Evolutionary conservation across 1,284 basidiomycete genomes (phyloP).

Genomic region (Abortiporus biennis): DNA sequence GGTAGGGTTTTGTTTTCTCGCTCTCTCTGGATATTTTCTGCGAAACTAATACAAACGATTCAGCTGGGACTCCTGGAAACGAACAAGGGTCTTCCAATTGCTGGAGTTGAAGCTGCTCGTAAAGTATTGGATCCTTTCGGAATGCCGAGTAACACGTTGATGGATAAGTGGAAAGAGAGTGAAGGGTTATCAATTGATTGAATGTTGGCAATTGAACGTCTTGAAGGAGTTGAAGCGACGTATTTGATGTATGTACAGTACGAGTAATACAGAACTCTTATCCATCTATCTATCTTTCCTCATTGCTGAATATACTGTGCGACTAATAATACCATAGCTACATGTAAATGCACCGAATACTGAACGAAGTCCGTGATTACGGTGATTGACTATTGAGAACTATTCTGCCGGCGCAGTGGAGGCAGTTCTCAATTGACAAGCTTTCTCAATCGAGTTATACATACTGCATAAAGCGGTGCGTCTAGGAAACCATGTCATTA

Average conservation of each 20-base stretch:
- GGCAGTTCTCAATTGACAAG: no score
- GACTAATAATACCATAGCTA: no score
- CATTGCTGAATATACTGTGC: no score
- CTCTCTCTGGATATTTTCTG: not conserved
- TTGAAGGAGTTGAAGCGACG: conserved; percentile 1
- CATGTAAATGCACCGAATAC: no score
- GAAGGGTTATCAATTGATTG: conserved; percentile 29
- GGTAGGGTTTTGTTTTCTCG: conserved; percentile 14
- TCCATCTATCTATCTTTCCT: no score
- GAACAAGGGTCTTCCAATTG: conserved; percentile 28
- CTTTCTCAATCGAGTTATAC: no score
- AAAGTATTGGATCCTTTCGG: conserved; percentile 40
- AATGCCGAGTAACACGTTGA: conserved; percentile 32
- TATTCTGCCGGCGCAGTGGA: no score
- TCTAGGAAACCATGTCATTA: no score
- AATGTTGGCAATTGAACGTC: conserved; percentile 3
- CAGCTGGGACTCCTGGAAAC: conserved; percentile 33
- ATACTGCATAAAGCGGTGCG: no score
- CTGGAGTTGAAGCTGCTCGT: conserved; percentile 31
- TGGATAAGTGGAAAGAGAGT: conserved; percentile 34
- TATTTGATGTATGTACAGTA: not conserved
- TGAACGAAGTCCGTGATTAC: no score
- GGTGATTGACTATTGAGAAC: no score
- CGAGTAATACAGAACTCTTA: conserved; percentile 9
- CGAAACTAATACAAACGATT: not conserved